Evolutionary conservation across 148 eudicot species (phyloP).

Genomic region (Fallopia convolvulus): DNA sequence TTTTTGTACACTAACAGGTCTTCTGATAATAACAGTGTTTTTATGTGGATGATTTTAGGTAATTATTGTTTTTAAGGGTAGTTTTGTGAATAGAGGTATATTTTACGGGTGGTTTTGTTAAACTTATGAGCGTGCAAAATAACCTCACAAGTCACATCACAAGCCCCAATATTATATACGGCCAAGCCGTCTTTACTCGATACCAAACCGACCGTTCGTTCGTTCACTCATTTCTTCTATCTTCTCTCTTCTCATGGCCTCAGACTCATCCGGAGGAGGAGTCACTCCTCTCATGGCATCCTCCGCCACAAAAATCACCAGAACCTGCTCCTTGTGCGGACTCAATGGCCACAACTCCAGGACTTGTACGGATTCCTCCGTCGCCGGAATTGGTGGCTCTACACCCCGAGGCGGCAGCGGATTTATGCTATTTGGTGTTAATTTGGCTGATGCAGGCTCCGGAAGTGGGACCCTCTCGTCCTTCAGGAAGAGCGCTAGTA

Average conservation of each 20-base stretch:
- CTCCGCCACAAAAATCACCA: constrained; percentile 15
- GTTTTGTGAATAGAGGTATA: too few species aligned
- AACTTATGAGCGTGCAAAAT: too few species aligned
- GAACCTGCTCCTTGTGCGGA: constrained; percentile 39
- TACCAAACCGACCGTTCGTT: not conserved
- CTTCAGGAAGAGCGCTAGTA: constrained; percentile 59
- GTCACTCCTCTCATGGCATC: not conserved
- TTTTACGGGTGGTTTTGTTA: too few species aligned
- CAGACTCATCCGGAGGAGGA: constrained; percentile 8
- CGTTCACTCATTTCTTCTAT: not conserved
- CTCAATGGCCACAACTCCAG: constrained; percentile 39
- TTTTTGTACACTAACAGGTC: too few species aligned
- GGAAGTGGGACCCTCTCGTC: constrained; percentile 7
- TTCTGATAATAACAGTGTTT: too few species aligned
- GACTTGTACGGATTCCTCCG: constrained; percentile 26
- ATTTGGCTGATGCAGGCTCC: constrained; percentile 18
- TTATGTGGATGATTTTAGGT: too few species aligned
- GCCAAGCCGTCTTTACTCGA: constrained; percentile 7
- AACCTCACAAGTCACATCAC: too few species aligned
- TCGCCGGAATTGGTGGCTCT: not conserved
- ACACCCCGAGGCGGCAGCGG: constrained; percentile 15
- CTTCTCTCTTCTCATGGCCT: not conserved
- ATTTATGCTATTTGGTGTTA: constrained; percentile 58
- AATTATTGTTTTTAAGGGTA: too few species aligned
- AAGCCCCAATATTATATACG: not conserved